These are phyloP conservation scores for Stagonosporopsis rhizophila DNA, from an alignment of 2,329 filamentous ascomycete genomes.

Conservation along the genomic window DNA sequence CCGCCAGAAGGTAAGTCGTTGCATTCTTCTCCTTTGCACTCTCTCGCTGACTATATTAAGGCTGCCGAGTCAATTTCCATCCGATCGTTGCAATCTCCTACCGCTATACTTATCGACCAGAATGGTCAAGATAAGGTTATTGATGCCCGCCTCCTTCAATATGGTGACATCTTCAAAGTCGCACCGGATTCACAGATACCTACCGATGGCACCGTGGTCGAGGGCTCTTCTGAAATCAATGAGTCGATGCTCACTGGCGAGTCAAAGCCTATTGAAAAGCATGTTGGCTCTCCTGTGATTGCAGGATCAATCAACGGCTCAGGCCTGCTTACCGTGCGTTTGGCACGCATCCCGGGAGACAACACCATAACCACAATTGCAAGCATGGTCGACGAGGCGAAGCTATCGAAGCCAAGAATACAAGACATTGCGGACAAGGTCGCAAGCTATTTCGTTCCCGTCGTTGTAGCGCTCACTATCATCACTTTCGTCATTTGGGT, in stretches of 20 bases:
- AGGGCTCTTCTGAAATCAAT: slow-evolving; percentile 70
- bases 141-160: slow-evolving; percentile 72
- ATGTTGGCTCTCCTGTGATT: slow-evolving; percentile 60
- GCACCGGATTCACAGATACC: slow-evolving; percentile 65
- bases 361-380: slow-evolving; percentile 77
- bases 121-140: slow-evolving; percentile 58
- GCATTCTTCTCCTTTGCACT: neutral
- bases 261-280: slow-evolving; percentile 65
- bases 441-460: slow-evolving; percentile 73
- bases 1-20: slow-evolving; percentile 46
- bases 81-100: slow-evolving; percentile 63
- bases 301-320: slow-evolving; percentile 69
- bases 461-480: slow-evolving; percentile 64
- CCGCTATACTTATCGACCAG: slow-evolving; percentile 59
- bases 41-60: neutral
- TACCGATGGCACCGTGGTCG: slow-evolving; percentile 73
- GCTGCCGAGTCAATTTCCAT: slow-evolving; percentile 61
- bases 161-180: slow-evolving; percentile 71
- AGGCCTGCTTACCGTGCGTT: slow-evolving; percentile 56
- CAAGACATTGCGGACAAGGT: slow-evolving; percentile 74
- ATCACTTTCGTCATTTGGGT: slow-evolving; percentile 71
- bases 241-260: slow-evolving; percentile 84
- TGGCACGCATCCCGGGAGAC: slow-evolving; percentile 69
- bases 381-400: slow-evolving; percentile 74
- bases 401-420: slow-evolving; percentile 70